A percentile compares a stretch with the other conserved stretches of the same genome.
phyloP scores from a whole-genome alignment of 306 rosid genomes.

The Alnus rubra region DNA sequence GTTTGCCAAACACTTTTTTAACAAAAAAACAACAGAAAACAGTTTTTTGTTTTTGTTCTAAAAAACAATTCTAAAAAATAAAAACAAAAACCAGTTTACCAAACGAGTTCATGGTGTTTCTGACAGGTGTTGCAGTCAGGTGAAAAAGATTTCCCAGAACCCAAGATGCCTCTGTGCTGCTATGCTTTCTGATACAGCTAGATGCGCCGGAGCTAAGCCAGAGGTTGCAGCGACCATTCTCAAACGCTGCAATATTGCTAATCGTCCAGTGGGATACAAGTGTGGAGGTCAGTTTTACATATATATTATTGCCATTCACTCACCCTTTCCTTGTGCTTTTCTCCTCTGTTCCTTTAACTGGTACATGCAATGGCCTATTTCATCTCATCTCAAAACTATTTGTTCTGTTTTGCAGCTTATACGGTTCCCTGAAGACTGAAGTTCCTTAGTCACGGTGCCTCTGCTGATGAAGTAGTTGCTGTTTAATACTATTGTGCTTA shows the following conservation, averaged over 20 bases:
- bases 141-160: constrained; percentile 40
- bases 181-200: constrained; percentile 47
- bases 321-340: neutral
- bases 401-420: constrained; percentile 34
- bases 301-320: neutral
- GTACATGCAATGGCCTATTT: neutral
- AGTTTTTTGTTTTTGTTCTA: too few species aligned
- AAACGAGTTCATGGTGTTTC: constrained; percentile 24
- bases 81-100: too few species aligned
- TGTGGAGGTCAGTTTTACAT: constrained; percentile 44
- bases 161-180: constrained; percentile 54
- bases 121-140: constrained; percentile 46
- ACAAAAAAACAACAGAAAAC: too few species aligned
- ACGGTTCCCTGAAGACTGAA: constrained; percentile 45
- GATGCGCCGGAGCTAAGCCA: constrained; percentile 39
- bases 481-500: neutral
- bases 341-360: neutral
- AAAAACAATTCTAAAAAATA: too few species aligned
- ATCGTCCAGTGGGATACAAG: constrained; percentile 49
- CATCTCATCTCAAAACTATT: neutral
- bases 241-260: constrained; percentile 45
- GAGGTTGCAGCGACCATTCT: constrained; percentile 54
- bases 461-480: neutral
- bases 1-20: too few species aligned
- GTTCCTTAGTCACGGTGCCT: neutral